A percentile compares a stretch with the other conserved stretches of the same genome.
phyloP scores from a whole-genome alignment of 768 basidiomycete species.

The Calocybe indica region DNA sequence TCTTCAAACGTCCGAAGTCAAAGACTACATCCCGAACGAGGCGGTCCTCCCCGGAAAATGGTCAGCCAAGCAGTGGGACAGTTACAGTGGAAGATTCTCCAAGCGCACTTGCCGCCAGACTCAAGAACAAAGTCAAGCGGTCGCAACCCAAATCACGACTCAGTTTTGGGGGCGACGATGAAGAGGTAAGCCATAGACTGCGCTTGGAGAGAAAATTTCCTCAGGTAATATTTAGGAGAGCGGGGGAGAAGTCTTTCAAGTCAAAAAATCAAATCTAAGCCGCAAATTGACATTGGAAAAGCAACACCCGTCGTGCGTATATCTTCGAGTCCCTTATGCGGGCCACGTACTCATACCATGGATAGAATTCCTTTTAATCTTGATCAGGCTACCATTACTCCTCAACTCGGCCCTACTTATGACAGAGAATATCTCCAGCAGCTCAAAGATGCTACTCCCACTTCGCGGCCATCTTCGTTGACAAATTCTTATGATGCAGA shows the following conservation, averaged over 20 bases:
- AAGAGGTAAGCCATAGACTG: conserved; percentile 44
- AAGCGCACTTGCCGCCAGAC: conserved; percentile 52
- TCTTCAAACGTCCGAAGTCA: conserved; percentile 45
- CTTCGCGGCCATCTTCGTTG: conserved; percentile 38
- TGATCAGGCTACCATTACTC: conserved; percentile 51
- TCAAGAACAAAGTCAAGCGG: conserved; percentile 70
- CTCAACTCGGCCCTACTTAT: conserved; percentile 56
- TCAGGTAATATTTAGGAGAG: conserved; percentile 39
- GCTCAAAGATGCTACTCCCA: conserved; percentile 72
- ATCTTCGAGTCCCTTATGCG: conserved; percentile 1
- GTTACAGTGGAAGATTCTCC: conserved; percentile 46
- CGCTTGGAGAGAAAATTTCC: conserved; percentile 11
- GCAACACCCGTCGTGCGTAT: conserved; percentile 44
- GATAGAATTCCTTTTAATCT: conserved; percentile 42
- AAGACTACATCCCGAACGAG: conserved; percentile 36
- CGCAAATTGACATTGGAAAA: conserved; percentile 49
- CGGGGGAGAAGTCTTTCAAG: conserved; percentile 61
- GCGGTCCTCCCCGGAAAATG: conserved; percentile 34
- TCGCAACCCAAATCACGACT: conserved; percentile 60
- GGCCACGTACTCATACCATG: conserved; percentile 11
- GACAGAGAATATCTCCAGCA: conserved; percentile 69
- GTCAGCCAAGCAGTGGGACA: conserved; percentile 12
- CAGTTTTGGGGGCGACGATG: conserved; percentile 68
- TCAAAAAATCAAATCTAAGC: conserved; percentile 79
- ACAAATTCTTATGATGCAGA: conserved; percentile 45